Evolutionary conservation across 805 yeast genomes (phyloP).

Genomic region (Candida manassasensis): DNA sequence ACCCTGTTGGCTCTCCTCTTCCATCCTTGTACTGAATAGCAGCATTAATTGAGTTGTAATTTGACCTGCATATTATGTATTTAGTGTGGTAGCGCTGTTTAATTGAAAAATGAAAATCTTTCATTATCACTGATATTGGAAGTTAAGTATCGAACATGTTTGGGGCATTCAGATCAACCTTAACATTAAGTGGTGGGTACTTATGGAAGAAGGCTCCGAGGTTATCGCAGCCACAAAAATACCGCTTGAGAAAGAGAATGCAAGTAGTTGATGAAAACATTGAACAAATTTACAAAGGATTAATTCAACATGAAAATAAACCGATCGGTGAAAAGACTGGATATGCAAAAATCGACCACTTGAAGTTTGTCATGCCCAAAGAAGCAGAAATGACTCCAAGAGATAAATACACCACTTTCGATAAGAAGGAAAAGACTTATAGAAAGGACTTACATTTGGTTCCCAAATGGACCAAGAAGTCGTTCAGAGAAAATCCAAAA

Average conservation of each 20-base stretch:
- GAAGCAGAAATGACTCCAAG: constrained; percentile 73
- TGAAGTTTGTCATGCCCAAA: constrained; percentile 54
- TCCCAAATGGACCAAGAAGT: constrained; percentile 87
- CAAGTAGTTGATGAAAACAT: constrained; percentile 76
- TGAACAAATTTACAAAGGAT: constrained; percentile 48
- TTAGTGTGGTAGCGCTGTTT: neutral
- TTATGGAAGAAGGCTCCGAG: constrained; percentile 56
- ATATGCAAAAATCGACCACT: constrained; percentile 32
- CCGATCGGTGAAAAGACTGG: constrained; percentile 30
- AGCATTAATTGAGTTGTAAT: neutral
- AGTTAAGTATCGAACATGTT: constrained; percentile 39
- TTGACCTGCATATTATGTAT: neutral
- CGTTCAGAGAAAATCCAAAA: constrained; percentile 75
- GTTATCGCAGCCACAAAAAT: constrained; percentile 73
- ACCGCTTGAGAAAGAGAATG: constrained; percentile 80
- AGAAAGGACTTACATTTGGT: constrained; percentile 84
- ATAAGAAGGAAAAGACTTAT: constrained; percentile 67
- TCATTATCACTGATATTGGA: too few relatives aligned
- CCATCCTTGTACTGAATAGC: constrained; percentile 2
- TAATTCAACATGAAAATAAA: constrained; percentile 15
- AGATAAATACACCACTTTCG: constrained; percentile 87
- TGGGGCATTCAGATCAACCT: constrained; percentile 67
- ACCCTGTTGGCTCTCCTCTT: neutral
- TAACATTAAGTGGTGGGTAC: constrained; percentile 62
- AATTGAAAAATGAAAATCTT: too few relatives aligned